phyloP scores from a whole-genome alignment of 1,284 basidiomycete genomes.

The Cerioporus squamosus region DNA sequence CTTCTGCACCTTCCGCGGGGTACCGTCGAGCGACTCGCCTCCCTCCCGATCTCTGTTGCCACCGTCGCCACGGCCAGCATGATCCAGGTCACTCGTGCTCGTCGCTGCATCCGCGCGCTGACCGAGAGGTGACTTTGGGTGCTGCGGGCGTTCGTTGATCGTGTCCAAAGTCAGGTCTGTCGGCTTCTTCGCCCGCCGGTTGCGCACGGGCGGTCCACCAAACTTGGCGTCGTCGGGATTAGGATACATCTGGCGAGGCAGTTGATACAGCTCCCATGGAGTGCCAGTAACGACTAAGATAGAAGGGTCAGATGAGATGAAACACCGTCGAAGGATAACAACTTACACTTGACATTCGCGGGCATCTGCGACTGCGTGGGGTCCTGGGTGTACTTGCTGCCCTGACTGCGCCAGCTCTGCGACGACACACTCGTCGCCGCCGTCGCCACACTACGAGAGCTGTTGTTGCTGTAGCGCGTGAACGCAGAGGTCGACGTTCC shows the following conservation, averaged over 20 bases:
- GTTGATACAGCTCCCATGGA: conserved; percentile 70
- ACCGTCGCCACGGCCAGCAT: conserved; percentile 39
- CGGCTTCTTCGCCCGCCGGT: conserved; percentile 66
- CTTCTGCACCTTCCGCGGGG: conserved; percentile 80
- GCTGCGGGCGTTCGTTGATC: conserved; percentile 65
- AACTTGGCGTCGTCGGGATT: conserved; percentile 66
- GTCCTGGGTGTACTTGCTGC: conserved; percentile 25
- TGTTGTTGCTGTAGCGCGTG: conserved; percentile 79
- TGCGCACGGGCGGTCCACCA: conserved; percentile 62
- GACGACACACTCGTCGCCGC: conserved; percentile 77
- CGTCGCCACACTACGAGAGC: conserved; percentile 72
- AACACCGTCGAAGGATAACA: not conserved
- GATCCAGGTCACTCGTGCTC: conserved; percentile 69
- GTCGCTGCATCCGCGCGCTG: conserved; percentile 60
- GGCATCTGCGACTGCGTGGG: conserved; percentile 42
- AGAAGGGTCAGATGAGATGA: not conserved
- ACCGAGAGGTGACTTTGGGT: conserved; percentile 43
- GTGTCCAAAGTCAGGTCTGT: conserved; percentile 68
- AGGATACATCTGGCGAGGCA: conserved; percentile 64
- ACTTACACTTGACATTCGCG: conserved; percentile 81
- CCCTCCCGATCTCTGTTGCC: conserved; percentile 44
- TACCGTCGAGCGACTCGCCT: conserved; percentile 25
- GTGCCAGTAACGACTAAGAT: conserved; percentile 70
- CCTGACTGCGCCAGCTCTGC: conserved; percentile 62
- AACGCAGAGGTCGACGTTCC: conserved; percentile 68